Conservation (phyloP, 2,329 filamentous ascomycete species). For the Fusarium coffeatum region DNA sequence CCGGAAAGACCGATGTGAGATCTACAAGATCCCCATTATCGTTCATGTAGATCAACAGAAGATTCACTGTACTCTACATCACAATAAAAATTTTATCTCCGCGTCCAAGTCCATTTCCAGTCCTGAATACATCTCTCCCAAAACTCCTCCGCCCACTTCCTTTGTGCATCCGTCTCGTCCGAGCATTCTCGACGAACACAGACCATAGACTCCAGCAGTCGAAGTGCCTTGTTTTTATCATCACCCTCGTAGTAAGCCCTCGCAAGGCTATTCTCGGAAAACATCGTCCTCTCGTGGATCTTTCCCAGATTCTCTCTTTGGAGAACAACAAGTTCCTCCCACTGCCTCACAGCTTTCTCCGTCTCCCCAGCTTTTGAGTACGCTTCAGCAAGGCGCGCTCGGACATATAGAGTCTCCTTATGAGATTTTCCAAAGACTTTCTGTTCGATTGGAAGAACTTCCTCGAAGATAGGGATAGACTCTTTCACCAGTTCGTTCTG, state of each 20-base stretch:
- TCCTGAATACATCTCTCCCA: neutral
- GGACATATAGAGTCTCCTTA: neutral
- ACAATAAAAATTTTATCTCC: neutral
- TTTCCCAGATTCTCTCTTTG: neutral
- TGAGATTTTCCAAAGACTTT: accelerated
- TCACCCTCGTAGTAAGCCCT: accelerated
- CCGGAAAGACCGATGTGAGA: neutral
- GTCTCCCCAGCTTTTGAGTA: neutral
- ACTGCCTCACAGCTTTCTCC: accelerated
- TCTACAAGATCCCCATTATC: neutral
- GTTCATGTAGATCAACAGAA: neutral
- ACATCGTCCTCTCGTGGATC: accelerated
- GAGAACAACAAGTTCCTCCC: accelerated
- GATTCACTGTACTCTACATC: neutral
- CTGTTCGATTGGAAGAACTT: accelerated
- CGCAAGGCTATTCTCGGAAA: neutral
- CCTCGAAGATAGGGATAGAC: neutral
- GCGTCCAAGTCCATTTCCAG: neutral
- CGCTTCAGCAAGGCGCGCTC: neutral
- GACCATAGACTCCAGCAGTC: neutral
- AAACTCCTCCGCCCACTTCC: neutral
- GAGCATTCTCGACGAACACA: neutral
- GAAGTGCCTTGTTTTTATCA: accelerated
- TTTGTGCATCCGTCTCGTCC: neutral
- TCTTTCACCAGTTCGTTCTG: neutral